Conservation (phyloP, 768 basidiomycete genomes). For the Epithele typhae region DNA sequence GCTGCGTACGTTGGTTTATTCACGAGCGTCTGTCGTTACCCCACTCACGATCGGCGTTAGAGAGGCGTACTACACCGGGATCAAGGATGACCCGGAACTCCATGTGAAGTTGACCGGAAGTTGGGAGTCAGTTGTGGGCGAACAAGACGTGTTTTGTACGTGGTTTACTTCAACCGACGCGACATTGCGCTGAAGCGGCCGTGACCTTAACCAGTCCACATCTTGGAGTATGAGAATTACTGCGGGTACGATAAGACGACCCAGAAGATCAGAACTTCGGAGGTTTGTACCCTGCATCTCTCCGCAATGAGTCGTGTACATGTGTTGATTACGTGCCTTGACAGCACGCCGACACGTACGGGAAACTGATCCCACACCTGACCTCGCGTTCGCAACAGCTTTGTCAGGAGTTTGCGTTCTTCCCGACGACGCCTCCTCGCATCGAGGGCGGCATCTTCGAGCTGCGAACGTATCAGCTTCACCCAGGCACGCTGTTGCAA, state of each 20-base stretch:
- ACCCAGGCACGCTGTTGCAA: conserved; percentile 86
- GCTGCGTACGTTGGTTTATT: conserved; percentile 60
- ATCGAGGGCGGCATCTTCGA: conserved; percentile 91
- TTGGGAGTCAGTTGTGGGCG: conserved; percentile 90
- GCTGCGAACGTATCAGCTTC: conserved; percentile 81
- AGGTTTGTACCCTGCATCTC: conserved; percentile 38
- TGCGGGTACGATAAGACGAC: conserved; percentile 80
- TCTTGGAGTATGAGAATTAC: conserved; percentile 94
- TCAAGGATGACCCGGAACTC: conserved; percentile 68
- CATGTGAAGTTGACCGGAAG: conserved; percentile 88
- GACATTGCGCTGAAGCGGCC: background rate
- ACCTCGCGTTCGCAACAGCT: conserved; percentile 72
- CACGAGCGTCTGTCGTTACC: background rate
- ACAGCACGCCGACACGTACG: conserved; percentile 65
- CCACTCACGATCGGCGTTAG: conserved; percentile 34
- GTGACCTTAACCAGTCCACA: conserved; percentile 41
- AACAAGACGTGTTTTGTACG: conserved; percentile 80
- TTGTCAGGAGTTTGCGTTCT: conserved; percentile 92
- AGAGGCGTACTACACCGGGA: conserved; percentile 77
- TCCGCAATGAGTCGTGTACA: background rate
- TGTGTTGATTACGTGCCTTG: background rate
- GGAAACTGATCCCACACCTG: conserved; percentile 74
- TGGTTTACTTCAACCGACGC: background rate
- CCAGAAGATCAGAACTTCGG: conserved; percentile 55
- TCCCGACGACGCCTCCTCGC: conserved; percentile 86